Percentiles rank a stretch among this genome's conserved stretches.
Conservation (phyloP, 352 stramenopile species). For the Pilasporangium apinafurcum region DNA sequence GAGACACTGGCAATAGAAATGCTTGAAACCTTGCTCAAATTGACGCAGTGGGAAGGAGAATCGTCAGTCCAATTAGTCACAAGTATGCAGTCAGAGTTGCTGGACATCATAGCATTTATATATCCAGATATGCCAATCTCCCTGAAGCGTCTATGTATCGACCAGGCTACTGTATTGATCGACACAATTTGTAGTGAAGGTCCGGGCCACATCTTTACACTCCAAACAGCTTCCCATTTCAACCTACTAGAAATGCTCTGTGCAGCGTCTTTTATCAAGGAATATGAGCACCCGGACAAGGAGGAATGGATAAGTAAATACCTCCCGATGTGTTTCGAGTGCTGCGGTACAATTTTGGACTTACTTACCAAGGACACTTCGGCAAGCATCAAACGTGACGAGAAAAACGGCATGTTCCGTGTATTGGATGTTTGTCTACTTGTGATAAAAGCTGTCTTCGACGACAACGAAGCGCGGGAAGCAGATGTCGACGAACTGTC, state of each 20-base stretch:
- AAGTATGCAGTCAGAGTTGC: constrained; percentile 23
- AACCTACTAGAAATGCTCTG: constrained; percentile 36
- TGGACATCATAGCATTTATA: constrained; percentile 37
- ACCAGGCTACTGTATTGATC: constrained; percentile 31
- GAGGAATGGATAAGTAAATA: constrained; percentile 57
- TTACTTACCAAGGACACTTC: constrained; percentile 18
- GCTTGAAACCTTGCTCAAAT: constrained; percentile 27
- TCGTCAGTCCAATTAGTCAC: constrained; percentile 12
- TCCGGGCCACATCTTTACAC: constrained; percentile 36
- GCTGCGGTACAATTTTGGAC: constrained; percentile 54
- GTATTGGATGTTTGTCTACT: constrained; percentile 58
- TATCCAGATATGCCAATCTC: constrained; percentile 26
- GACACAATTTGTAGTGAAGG: constrained; percentile 47
- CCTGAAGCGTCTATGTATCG: constrained; percentile 39
- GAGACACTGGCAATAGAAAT: constrained; percentile 15
- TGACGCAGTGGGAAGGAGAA: constrained; percentile 19
- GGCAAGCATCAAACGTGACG: constrained; percentile 4
- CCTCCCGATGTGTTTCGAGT: constrained; percentile 60
- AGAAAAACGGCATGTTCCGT: constrained; percentile 31
- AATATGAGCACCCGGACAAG: constrained; percentile 33
- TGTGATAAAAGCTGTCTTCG: constrained; percentile 42
- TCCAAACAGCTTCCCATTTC: constrained; percentile 28
- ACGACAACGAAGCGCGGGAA: constrained; percentile 32
- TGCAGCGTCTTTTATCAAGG: constrained; percentile 27
- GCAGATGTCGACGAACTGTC: constrained; percentile 23